Conservation (phyloP, 495 filamentous ascomycete species). For the Hyaloscypha variabilis region DNA sequence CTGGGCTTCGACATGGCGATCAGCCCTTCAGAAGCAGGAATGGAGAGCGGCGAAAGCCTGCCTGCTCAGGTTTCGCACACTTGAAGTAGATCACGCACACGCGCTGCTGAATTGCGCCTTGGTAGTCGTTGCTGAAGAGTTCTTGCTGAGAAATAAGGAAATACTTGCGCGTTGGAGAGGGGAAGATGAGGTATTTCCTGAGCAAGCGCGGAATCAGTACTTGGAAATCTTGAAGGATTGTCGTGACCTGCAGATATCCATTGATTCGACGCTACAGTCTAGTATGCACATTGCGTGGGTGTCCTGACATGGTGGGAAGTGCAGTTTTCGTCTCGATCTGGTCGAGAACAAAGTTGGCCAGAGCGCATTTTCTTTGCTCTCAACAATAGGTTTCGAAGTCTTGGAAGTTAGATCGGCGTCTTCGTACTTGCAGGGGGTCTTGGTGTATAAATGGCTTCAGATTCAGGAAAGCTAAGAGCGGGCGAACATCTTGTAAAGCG, state of each 20-base stretch:
- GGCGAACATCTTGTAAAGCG: too few species aligned
- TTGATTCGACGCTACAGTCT: background rate
- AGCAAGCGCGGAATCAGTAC: background rate
- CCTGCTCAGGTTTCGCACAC: background rate
- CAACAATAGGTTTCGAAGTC: too few species aligned
- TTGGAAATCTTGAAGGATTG: constrained; percentile 3
- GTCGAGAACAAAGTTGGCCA: background rate
- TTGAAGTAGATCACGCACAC: background rate
- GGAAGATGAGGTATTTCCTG: background rate
- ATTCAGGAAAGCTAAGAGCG: too few species aligned
- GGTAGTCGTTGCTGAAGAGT: constrained; percentile 3
- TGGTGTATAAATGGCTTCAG: too few species aligned
- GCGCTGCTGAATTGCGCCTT: background rate
- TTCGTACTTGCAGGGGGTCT: too few species aligned
- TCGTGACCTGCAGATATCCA: background rate
- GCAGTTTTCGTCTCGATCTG: background rate
- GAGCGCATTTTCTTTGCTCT: too few species aligned
- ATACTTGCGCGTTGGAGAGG: background rate
- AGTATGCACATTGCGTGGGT: background rate
- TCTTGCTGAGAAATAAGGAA: background rate
- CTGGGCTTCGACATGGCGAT: constrained; percentile 6
- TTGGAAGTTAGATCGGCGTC: too few species aligned
- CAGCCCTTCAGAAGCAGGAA: background rate
- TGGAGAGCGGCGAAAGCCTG: background rate
- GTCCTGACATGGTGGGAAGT: background rate